These are phyloP conservation scores for Protomyces pachydermus DNA, from an alignment of 1,139 yeast genomes.

Conservation along the genomic window DNA sequence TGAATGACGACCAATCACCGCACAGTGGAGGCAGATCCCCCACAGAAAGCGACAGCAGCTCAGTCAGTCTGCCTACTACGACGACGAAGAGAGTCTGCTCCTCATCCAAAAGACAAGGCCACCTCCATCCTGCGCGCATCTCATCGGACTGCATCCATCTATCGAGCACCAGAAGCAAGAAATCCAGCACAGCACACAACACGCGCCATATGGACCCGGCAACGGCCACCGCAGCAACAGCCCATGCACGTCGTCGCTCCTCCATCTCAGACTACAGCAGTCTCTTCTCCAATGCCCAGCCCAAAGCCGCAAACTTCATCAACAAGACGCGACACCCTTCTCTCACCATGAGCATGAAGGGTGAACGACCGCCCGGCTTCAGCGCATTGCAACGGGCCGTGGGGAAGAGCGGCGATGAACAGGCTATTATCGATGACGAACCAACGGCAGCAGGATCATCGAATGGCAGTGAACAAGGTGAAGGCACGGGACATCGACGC, in stretches of 20 bases:
- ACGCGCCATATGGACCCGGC: neutral
- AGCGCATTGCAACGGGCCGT: conserved; percentile 8
- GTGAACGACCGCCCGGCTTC: conserved; percentile 10
- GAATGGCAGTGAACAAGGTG: neutral
- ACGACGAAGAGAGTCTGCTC: too few species aligned
- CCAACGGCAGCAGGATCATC: neutral
- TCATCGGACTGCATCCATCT: too few species aligned
- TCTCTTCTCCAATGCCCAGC: conserved; percentile 6
- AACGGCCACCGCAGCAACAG: neutral
- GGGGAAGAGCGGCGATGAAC: conserved; percentile 1
- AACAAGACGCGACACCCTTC: conserved; percentile 21
- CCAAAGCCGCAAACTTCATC: conserved; percentile 6
- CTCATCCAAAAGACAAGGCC: too few species aligned
- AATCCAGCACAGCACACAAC: too few species aligned
- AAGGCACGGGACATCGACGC: neutral
- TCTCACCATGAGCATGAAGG: conserved; percentile 13
- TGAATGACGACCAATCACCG: too few species aligned
- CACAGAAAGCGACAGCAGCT: too few species aligned
- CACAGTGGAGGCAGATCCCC: too few species aligned
- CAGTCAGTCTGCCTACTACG: too few species aligned
- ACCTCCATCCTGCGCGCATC: too few species aligned
- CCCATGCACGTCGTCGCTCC: neutral
- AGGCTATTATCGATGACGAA: conserved; percentile 15
- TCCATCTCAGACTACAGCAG: conserved; percentile 22
- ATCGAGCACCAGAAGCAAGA: too few species aligned